Conservation (phyloP, 257 asterid species). For the Primulina huaijiensis region DNA sequence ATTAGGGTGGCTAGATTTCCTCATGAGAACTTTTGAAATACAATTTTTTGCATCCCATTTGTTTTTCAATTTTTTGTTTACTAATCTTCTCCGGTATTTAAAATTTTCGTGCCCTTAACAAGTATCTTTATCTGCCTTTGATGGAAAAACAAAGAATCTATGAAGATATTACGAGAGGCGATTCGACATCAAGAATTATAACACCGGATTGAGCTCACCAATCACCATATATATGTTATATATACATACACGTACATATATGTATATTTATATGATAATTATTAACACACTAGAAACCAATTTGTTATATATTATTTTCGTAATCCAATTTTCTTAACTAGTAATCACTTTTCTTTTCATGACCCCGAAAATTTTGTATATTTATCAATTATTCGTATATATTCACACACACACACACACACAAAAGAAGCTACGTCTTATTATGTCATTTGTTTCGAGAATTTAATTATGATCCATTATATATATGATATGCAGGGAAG, state of each 20-base stretch:
- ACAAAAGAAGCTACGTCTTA: no score
- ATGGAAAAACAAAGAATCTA: no score
- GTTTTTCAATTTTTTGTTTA: no score
- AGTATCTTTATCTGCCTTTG: neutral
- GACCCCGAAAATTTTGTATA: neutral
- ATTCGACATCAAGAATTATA: neutral
- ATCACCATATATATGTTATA: neutral
- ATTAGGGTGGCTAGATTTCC: neutral
- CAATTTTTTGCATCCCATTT: neutral
- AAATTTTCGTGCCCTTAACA: neutral
- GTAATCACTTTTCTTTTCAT: neutral
- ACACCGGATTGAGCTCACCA: neutral
- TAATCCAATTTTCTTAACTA: neutral
- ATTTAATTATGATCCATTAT: no score
- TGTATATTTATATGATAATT: no score
- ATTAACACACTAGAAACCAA: neutral
- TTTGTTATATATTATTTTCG: neutral
- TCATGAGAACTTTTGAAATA: neutral
- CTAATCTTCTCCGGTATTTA: neutral
- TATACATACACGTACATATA: no score
- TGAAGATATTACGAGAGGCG: neutral
- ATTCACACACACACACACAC: no score
- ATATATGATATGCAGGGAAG: slow-evolving; percentile 30
- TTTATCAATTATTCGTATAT: no score
- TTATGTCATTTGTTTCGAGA: no score